Evolutionary conservation across 192 early-diverging fungal genomes (phyloP).

Genomic region (Rhizophagus sp.): DNA sequence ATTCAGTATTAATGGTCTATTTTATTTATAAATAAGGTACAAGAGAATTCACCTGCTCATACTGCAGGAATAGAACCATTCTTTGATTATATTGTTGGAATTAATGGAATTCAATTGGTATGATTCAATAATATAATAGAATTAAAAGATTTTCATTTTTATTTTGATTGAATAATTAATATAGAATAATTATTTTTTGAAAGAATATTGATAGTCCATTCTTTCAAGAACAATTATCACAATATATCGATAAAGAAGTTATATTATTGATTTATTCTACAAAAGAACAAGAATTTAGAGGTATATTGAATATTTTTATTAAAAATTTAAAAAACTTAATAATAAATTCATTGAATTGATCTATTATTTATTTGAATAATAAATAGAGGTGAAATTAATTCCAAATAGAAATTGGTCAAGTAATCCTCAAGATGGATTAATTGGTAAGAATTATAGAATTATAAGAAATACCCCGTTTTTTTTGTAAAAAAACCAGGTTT

Average conservation of each 20-base stretch:
- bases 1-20: no score
- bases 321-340: neutral
- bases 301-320: slow-evolving; percentile 25
- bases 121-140: neutral
- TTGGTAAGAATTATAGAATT: slow-evolving; percentile 35
- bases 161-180: neutral
- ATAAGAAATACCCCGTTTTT: neutral
- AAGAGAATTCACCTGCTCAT: slow-evolving; percentile 66
- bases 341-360: no score
- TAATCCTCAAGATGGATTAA: slow-evolving; percentile 40
- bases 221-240: slow-evolving; percentile 47
- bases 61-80: slow-evolving; percentile 68
- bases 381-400: slow-evolving; percentile 35
- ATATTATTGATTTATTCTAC: slow-evolving; percentile 58
- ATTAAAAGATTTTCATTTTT: neutral
- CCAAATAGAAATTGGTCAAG: slow-evolving; percentile 37
- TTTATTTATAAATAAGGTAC: slow-evolving; percentile 46
- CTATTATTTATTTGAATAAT: neutral
- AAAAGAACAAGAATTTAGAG: slow-evolving; percentile 56
- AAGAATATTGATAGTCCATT: slow-evolving; percentile 38
- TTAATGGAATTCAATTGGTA: slow-evolving; percentile 60
- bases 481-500: neutral
- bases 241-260: slow-evolving; percentile 48
- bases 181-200: neutral
- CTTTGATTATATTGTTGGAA: slow-evolving; percentile 71